phyloP scores from a whole-genome alignment of 2,329 filamentous ascomycete genomes.

The Pyrenophora teres region DNA sequence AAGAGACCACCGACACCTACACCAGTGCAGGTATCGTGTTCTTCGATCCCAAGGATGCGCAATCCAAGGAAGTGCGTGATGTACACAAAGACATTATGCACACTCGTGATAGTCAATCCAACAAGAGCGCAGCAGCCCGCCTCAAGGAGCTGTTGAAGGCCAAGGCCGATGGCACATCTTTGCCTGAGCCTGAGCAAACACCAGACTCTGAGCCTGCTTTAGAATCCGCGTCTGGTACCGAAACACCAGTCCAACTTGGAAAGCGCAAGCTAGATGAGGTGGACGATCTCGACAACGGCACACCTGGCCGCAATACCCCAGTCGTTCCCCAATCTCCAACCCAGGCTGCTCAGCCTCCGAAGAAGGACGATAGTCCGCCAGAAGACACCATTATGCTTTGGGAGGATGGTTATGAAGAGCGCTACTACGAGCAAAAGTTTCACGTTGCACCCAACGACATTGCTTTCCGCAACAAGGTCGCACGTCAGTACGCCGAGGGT shows the following conservation, averaged over 20 bases:
- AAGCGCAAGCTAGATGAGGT: conserved; percentile 80
- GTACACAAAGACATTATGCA: conserved; percentile 89
- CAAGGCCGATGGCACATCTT: conserved; percentile 38
- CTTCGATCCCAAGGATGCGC: conserved; percentile 45
- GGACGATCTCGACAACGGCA: conserved; percentile 64
- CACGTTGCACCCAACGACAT: conserved; percentile 78
- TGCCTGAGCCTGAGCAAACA: conserved; percentile 31
- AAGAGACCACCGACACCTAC: conserved; percentile 44
- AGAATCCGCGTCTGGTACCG: conserved; percentile 42
- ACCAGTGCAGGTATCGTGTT: conserved; percentile 42
- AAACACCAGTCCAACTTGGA: conserved; percentile 58
- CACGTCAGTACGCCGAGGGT: conserved; percentile 89
- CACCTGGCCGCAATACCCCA: conserved; percentile 64
- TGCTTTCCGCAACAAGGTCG: conserved; percentile 87
- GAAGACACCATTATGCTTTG: conserved; percentile 86
- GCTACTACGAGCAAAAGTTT: conserved; percentile 98
- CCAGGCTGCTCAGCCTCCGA: conserved; percentile 46
- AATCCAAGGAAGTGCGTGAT: conserved; percentile 48
- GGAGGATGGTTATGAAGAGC: conserved; percentile 93
- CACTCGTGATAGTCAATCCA: conserved; percentile 73
- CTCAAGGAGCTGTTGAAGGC: conserved; percentile 73
- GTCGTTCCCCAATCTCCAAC: conserved; percentile 53
- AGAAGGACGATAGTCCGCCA: conserved; percentile 62
- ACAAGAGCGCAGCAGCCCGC: conserved; percentile 91
- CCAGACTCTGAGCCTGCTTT: conserved; percentile 10